Percentiles rank a stretch among this genome's conserved stretches.
Evolutionary conservation across 768 basidiomycete genomes (phyloP).

Genomic region (Grammothele lineata): DNA sequence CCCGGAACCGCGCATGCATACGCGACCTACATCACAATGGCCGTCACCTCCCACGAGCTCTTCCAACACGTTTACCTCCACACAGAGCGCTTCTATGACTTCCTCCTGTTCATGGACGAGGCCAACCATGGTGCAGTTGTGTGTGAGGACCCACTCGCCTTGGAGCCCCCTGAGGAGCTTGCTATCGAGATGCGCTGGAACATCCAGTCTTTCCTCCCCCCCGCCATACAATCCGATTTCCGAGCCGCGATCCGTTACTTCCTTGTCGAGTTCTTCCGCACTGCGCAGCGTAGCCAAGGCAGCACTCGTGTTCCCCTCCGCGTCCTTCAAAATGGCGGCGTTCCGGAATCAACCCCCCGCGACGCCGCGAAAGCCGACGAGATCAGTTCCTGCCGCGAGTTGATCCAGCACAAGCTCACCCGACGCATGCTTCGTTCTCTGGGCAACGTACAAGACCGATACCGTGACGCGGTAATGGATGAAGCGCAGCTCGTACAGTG

Average conservation of each 20-base stretch:
- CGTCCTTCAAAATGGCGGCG: slow-evolving; percentile 53
- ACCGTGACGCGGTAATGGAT: slow-evolving; percentile 56
- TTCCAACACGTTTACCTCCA: slow-evolving; percentile 91
- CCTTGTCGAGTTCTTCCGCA: slow-evolving; percentile 79
- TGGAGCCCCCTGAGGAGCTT: slow-evolving; percentile 65
- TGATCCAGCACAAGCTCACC: slow-evolving; percentile 77
- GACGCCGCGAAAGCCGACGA: slow-evolving; percentile 71
- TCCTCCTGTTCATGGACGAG: slow-evolving; percentile 91
- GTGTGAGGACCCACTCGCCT: slow-evolving; percentile 72
- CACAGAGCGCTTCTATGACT: slow-evolving; percentile 89
- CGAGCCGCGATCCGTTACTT: slow-evolving; percentile 69
- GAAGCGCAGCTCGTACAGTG: slow-evolving; percentile 45
- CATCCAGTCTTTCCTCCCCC: slow-evolving; percentile 84
- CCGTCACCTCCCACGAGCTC: slow-evolving; percentile 90
- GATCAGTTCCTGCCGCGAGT: slow-evolving; percentile 61
- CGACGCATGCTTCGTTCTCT: slow-evolving; percentile 73
- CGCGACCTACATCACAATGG: slow-evolving; percentile 90
- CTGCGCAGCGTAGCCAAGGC: slow-evolving; percentile 60
- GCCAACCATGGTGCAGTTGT: slow-evolving; percentile 89
- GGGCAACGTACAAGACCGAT: slow-evolving; percentile 53
- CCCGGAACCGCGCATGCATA: slow-evolving; percentile 94
- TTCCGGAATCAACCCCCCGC: slow-evolving; percentile 58
- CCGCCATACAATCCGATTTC: slow-evolving; percentile 76
- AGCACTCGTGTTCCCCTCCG: slow-evolving; percentile 67
- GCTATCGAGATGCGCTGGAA: slow-evolving; percentile 89